Percentiles rank a stretch among this genome's conserved stretches.
Evolutionary conservation across 495 filamentous ascomycete species (phyloP).

Genomic region (Penicillium angulare): DNA sequence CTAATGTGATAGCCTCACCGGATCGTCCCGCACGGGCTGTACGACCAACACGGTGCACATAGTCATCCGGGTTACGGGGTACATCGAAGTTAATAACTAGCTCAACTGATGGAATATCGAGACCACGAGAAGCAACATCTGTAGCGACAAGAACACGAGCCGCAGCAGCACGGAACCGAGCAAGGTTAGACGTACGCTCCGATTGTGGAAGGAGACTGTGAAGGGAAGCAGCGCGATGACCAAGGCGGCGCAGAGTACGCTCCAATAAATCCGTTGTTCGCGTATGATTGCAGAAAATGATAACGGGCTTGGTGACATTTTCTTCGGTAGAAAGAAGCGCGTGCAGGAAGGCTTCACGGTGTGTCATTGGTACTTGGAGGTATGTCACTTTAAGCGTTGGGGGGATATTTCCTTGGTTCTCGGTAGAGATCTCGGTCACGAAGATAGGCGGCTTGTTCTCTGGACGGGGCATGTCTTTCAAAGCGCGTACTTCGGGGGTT

Average conservation of each 20-base stretch:
- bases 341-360: constrained; percentile 92
- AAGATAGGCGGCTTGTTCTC: constrained; percentile 71
- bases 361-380: constrained; percentile 80
- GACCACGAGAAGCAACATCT: constrained; percentile 91
- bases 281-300: constrained; percentile 95
- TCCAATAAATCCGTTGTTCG: constrained; percentile 84
- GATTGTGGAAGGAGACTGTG: constrained; percentile 83
- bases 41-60: constrained; percentile 93
- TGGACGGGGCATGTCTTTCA: constrained; percentile 71
- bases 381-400: constrained; percentile 79
- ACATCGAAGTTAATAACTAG: constrained; percentile 95
- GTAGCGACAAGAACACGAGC: constrained; percentile 91
- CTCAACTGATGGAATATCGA: constrained; percentile 91
- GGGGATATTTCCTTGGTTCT: constrained; percentile 65
- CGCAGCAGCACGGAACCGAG: constrained; percentile 85
- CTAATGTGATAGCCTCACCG: constrained; percentile 81
- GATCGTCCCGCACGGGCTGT: constrained; percentile 85
- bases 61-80: constrained; percentile 93
- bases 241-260: constrained; percentile 76
- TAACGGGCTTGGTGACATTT: constrained; percentile 71
- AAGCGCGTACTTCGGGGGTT: constrained; percentile 83
- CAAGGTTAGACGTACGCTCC: constrained; percentile 81
- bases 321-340: constrained; percentile 76
- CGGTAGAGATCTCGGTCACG: constrained; percentile 82
- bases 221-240: constrained; percentile 85